Conservation (phyloP, 148 eudicot species). For the Selenicereus undatus region DNA sequence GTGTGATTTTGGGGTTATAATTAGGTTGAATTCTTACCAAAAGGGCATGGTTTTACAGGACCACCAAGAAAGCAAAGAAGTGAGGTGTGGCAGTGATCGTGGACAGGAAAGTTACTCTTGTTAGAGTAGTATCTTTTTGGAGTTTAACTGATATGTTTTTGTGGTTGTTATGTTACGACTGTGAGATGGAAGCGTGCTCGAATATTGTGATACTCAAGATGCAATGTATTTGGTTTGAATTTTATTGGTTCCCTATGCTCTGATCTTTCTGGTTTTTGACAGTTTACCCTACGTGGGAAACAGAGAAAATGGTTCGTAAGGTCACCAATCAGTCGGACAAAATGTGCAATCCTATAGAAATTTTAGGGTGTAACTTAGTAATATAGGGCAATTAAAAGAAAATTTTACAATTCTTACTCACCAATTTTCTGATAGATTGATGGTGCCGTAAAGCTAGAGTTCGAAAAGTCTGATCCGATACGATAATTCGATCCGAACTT, state of each 20-base stretch:
- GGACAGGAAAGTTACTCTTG: conserved; percentile 26
- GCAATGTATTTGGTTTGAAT: conserved; percentile 21
- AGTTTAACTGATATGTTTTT: conserved; percentile 19
- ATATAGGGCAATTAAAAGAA: no score
- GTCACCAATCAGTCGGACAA: no score
- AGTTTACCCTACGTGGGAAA: no score
- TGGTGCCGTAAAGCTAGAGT: no score
- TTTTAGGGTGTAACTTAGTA: no score
- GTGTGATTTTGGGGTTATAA: not conserved
- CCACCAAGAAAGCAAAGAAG: conserved; percentile 37
- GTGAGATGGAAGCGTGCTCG: conserved; percentile 21
- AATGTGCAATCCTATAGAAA: no score
- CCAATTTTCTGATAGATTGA: no score
- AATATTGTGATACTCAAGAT: conserved; percentile 22
- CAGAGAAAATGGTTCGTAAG: no score
- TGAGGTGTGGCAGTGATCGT: conserved; percentile 16
- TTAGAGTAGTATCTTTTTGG: conserved; percentile 30
- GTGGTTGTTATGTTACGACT: conserved; percentile 25
- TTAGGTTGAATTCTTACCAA: not conserved
- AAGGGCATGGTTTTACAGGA: conserved; percentile 3
- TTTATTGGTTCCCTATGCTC: not conserved
- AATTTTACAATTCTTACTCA: no score
- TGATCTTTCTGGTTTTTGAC: not conserved
- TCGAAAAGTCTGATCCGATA: no score
- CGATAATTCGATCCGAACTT: no score